Conservation (phyloP, 768 basidiomycete species). For the Agrocybe chaxingu region DNA sequence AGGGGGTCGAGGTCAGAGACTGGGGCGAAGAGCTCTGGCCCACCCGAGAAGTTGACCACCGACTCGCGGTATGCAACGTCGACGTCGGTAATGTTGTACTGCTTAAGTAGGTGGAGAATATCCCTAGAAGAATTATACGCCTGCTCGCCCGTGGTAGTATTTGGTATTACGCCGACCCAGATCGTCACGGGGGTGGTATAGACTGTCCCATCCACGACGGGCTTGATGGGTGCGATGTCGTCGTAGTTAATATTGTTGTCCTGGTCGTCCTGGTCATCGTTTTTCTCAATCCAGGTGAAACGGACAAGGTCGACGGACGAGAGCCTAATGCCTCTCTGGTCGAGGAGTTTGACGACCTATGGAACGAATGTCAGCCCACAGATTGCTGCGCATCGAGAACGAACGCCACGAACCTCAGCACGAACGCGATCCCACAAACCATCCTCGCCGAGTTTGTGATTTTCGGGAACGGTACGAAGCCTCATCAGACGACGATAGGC, state of each 20-base stretch:
- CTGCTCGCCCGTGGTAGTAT: slow-evolving; percentile 22
- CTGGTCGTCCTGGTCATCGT: slow-evolving; percentile 2
- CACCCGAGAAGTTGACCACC: slow-evolving; percentile 13
- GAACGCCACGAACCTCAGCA: slow-evolving; percentile 29
- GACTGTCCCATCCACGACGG: slow-evolving; percentile 21
- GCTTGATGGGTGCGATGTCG: slow-evolving; percentile 21
- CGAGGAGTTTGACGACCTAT: slow-evolving; percentile 27
- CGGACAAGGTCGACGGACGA: slow-evolving; percentile 28
- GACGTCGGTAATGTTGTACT: slow-evolving; percentile 27
- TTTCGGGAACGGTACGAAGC: slow-evolving; percentile 25
- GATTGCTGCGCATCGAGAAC: slow-evolving; percentile 26
- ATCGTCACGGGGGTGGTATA: slow-evolving; percentile 28
- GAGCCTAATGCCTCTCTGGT: slow-evolving; percentile 15
- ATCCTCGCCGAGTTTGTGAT: slow-evolving; percentile 25
- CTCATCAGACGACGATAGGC: slow-evolving; percentile 23
- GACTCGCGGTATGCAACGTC: slow-evolving; percentile 37
- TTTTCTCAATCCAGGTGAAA: slow-evolving; percentile 20
- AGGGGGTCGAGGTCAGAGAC: slow-evolving; percentile 25
- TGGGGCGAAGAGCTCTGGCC: slow-evolving; percentile 29
- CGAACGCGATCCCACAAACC: slow-evolving; percentile 28
- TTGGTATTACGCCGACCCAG: slow-evolving; percentile 36
- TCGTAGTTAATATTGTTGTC: slow-evolving; percentile 10
- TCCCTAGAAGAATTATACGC: slow-evolving; percentile 26
- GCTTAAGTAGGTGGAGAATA: slow-evolving; percentile 29
- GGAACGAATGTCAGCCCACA: slow-evolving; percentile 26